Base-by-base conservation (phyloP, 139 green algal species). In the Axilococcus clingmanii region DNA sequence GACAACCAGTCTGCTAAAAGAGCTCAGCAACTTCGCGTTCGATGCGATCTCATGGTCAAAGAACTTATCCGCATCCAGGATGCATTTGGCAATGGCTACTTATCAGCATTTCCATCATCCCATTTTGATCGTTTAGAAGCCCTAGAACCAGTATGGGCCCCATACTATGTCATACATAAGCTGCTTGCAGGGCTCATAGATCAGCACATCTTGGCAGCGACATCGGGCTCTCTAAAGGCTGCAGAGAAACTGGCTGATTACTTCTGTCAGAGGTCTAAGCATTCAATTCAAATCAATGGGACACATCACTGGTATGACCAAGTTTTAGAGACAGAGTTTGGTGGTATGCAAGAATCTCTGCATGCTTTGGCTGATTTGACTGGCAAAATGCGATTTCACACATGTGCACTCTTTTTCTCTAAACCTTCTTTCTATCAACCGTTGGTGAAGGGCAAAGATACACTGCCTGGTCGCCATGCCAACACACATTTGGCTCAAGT, bases 401-500 rank as follows among this genome's bases (percentile, higher is more conserved):
- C 41, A 9, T 49, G 41, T 32, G 41, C 41, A 17, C 9, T 12
- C 11, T 12, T 49, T 30, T 49, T 49, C 24, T 9, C 9, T 32
- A 49, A 49, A 49, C 41, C 41, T 49, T 9, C 41, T 32, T 49
- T 9, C 9, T 68, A 36, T n/a, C 20, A 66, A 15, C 58, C 64
- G 2, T 58, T 86, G 33, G 16, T 59, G 14, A 20, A 36, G 2
- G 48, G 55, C 3, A 9, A 48, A 24, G 78, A 86, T 52, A 24
- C 59, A 7, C 47, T 86, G 60, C 19, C 43, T 11, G 57, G 65
- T 29, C 72, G 77, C 2, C 76, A 84, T 36, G 78, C 78, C 34
- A 86, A 86, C 69, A 86, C 78, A 5, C 76, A 86, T 56, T 50
- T 86, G 29, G 78, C 78, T 0, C 78, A 86, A 71, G 71, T 82